These are phyloP conservation scores for Biscogniauxia mediterranea DNA, from an alignment of 2,329 filamentous ascomycete species.

Conservation along the genomic window DNA sequence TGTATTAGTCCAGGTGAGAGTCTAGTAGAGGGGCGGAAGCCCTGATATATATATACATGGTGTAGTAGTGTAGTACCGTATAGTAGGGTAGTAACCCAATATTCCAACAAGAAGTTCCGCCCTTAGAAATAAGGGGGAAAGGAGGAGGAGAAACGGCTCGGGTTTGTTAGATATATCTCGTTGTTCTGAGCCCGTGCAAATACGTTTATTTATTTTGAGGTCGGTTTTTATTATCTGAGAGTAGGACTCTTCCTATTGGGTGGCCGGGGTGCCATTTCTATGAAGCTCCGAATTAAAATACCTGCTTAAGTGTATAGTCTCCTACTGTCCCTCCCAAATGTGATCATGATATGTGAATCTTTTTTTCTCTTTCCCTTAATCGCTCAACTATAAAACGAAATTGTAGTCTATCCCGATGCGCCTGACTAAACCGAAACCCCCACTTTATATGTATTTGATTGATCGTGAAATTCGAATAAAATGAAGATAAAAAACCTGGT, in stretches of 20 bases:
- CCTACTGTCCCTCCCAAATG: not conserved
- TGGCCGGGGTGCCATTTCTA: not conserved
- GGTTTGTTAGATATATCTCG: not conserved
- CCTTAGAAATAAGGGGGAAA: not conserved
- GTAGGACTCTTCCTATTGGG: not conserved
- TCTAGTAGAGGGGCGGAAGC: too few relatives aligned
- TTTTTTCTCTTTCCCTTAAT: too few relatives aligned
- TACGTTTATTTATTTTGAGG: not conserved
- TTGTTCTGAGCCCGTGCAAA: not conserved
- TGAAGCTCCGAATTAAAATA: not conserved
- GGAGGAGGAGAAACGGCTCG: not conserved
- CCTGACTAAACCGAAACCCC: not conserved
- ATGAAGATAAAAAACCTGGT: conserved; percentile 2
- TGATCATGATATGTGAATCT: too few relatives aligned
- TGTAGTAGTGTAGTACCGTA: too few relatives aligned
- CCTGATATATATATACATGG: too few relatives aligned
- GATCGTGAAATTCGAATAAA: not conserved
- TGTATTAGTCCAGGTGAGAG: too few relatives aligned
- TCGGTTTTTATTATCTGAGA: not conserved
- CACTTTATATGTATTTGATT: not conserved
- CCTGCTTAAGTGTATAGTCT: not conserved
- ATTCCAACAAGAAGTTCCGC: too few relatives aligned
- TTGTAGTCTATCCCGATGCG: not conserved
- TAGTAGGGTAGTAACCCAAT: too few relatives aligned
- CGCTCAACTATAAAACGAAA: too few relatives aligned